A percentile compares a stretch with the other conserved stretches of the same genome.
These are phyloP conservation scores for Serendipita sp. DNA, from an alignment of 768 basidiomycete species.

Conservation along the genomic window DNA sequence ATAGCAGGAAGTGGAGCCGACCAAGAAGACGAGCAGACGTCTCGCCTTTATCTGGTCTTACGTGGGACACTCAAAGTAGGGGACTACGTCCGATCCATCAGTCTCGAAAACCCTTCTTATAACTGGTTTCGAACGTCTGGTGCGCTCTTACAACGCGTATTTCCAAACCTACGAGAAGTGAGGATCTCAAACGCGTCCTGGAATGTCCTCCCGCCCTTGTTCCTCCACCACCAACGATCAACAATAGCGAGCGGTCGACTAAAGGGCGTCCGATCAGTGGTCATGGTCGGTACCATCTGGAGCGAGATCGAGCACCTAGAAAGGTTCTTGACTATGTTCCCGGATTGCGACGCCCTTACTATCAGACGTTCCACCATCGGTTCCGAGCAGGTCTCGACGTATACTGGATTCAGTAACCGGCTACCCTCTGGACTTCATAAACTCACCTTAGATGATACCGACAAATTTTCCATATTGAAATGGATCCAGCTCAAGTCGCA, in stretches of 20 bases:
- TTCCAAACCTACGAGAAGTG: not conserved
- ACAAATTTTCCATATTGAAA: not conserved
- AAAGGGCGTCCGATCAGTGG: not conserved
- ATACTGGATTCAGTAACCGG: not conserved
- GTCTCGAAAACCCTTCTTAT: not conserved
- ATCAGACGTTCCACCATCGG: not conserved
- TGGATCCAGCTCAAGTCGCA: not conserved
- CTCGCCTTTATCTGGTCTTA: not conserved
- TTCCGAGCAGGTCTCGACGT: not conserved
- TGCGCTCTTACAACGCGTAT: not conserved
- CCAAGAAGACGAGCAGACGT: not conserved
- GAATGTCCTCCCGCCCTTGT: not conserved
- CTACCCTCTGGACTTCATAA: not conserved
- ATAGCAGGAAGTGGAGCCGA: not conserved
- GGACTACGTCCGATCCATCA: not conserved
- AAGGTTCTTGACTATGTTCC: not conserved
- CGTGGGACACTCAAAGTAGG: not conserved
- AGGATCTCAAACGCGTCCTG: not conserved
- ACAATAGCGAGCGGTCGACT: not conserved
- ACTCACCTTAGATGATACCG: not conserved
- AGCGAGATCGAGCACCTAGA: not conserved
- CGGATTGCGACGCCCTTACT: not conserved
- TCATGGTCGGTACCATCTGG: not conserved
- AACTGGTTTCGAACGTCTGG: not conserved
- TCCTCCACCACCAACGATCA: not conserved